Evolutionary conservation across 1,139 yeast species (phyloP), one percentile per base, ranked within the genome.

Genomic region (Protomyces lactucae-debilis): DNA sequence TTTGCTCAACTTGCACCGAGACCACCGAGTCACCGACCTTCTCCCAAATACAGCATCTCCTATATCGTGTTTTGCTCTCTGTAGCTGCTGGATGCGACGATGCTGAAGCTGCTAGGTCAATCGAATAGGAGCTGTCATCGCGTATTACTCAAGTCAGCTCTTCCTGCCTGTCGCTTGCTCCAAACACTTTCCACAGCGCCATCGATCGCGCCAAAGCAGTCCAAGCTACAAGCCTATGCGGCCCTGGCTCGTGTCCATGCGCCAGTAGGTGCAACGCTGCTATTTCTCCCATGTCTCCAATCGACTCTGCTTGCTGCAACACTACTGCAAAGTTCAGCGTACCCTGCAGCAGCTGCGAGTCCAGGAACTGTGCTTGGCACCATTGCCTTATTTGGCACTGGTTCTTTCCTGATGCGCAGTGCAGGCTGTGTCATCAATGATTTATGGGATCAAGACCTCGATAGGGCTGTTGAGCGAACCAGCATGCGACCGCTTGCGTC

Each of bases 371-470:
- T 86, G 70, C 73, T 87, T 48, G 73, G 72, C 12, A 64, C 67
- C 12, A 66, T 71, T 9, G 79, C 80, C 0, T 77, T 92, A 35
- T 93, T 92, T 72, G 85, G 93, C 0, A 78, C 86, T 2, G 99
- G 99, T 12, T 84, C 98, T 0, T 73, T 92, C 51, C 80, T 92
- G 16, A 93, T 95, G 97, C 83, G 99, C 75, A 97, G 98, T 48
- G 98, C 97, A 1, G 99, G 99, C 0, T 95, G 99, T 74, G 92
- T 96, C 0, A 86, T 95, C 65, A 95, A 95, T 72, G 99, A 95
- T 74, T 79, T 92, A 63, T 78, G 86, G 73, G 99, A 95, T 73
- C 79, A 92, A 65, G 80, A 92, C 67, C 78, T 92, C 64, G 99
- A 95, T 72, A 81, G 82, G 68, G 83, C 90, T 73, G 99, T 95